phyloP scores from a whole-genome alignment of 2,329 filamentous ascomycete genomes.

The Fusarium torreyae region DNA sequence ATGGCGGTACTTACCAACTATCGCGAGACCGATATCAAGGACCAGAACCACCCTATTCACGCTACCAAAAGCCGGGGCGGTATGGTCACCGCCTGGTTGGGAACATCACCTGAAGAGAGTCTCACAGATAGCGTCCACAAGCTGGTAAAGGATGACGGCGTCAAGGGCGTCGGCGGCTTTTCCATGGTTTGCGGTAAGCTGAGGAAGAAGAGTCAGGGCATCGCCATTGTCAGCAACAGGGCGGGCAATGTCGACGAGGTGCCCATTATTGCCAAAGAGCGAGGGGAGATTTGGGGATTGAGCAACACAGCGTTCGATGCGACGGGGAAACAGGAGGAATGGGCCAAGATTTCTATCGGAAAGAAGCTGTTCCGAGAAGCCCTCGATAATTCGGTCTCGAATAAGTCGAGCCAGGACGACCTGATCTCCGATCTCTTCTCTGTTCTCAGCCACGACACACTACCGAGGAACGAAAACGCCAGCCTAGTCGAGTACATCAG shows the following conservation, averaged over 20 bases:
- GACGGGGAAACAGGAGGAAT: slow-evolving; percentile 58
- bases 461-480: slow-evolving; percentile 61
- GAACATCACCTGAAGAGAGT: slow-evolving; percentile 62
- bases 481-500: slow-evolving; percentile 69
- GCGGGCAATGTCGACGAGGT: slow-evolving; percentile 67
- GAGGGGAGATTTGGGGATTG: slow-evolving; percentile 70
- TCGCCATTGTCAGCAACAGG: slow-evolving; percentile 76
- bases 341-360: slow-evolving; percentile 74
- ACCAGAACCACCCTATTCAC: slow-evolving; percentile 67
- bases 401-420: slow-evolving; percentile 60
- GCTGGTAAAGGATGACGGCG: slow-evolving; percentile 66
- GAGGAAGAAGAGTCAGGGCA: slow-evolving; percentile 62
- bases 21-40: slow-evolving; percentile 67
- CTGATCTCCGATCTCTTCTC: slow-evolving; percentile 67
- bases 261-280: slow-evolving; percentile 69
- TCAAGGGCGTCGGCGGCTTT: slow-evolving; percentile 76
- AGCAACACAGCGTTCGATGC: slow-evolving; percentile 74
- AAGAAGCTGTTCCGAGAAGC: slow-evolving; percentile 61
- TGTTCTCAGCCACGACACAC: slow-evolving; percentile 70
- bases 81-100: slow-evolving; percentile 76
- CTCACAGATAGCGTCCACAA: slow-evolving; percentile 66
- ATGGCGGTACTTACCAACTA: slow-evolving; percentile 78
- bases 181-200: slow-evolving; percentile 77
- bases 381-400: slow-evolving; percentile 58
- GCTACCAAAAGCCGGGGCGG: slow-evolving; percentile 72